phyloP scores from a whole-genome alignment of 768 basidiomycete genomes.

The Pleurotus djamor region DNA sequence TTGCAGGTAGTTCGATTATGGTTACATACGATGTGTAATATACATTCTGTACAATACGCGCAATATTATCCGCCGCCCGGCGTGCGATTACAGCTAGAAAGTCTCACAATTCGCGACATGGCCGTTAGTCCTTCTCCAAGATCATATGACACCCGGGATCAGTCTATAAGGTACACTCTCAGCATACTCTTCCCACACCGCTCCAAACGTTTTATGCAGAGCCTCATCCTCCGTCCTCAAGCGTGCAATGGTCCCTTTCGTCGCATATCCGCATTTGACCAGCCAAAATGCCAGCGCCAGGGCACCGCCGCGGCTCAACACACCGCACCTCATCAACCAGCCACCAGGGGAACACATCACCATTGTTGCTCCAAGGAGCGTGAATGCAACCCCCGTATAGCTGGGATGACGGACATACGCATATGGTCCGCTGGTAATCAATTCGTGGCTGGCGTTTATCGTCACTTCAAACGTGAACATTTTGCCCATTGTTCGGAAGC shows the following conservation, averaged over 20 bases:
- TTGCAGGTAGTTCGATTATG: neutral
- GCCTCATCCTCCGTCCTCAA: constrained; percentile 6
- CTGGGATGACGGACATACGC: constrained; percentile 15
- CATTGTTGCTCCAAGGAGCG: constrained; percentile 9
- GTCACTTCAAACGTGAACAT: constrained; percentile 15
- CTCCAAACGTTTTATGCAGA: constrained; percentile 6
- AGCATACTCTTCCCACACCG: constrained; percentile 6
- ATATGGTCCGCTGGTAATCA: constrained; percentile 13
- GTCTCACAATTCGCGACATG: neutral
- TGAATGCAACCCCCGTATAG: constrained; percentile 12
- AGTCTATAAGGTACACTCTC: constrained; percentile 4
- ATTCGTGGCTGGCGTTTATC: constrained; percentile 8
- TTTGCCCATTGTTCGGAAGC: constrained; percentile 8
- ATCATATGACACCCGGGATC: constrained; percentile 2
- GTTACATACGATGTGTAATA: constrained; percentile 7
- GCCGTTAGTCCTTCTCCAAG: neutral
- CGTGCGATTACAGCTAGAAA: neutral
- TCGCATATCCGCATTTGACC: constrained; percentile 6
- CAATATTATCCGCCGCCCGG: neutral
- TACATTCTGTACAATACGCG: constrained; percentile 7
- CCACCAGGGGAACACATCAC: constrained; percentile 5
- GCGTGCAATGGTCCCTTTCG: constrained; percentile 2
- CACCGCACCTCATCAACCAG: constrained; percentile 7
- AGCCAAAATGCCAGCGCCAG: constrained; percentile 6
- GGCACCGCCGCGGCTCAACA: constrained; percentile 3